Conservation (phyloP, 2,329 filamentous ascomycete genomes). For the Acephala macrosclerotiorum region DNA sequence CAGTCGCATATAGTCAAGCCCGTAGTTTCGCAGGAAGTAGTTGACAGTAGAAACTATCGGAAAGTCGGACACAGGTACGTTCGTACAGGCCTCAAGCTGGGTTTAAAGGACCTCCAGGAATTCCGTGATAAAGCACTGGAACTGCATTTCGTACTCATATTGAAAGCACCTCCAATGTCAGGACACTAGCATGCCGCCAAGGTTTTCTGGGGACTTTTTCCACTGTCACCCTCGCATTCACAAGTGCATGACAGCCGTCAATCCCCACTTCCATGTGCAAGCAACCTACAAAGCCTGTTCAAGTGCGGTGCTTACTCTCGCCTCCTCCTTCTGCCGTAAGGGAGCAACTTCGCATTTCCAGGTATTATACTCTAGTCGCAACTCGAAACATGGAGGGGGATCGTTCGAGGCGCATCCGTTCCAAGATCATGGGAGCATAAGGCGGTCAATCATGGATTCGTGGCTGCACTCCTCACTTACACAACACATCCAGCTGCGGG, state of each 20-base stretch:
- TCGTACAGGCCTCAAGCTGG: too few species aligned
- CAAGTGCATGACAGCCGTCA: not conserved
- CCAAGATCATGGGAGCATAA: conserved; percentile 5
- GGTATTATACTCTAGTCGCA: not conserved
- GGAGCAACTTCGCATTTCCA: not conserved
- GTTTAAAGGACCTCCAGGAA: too few species aligned
- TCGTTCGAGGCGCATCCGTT: conserved; percentile 1
- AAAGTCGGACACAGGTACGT: too few species aligned
- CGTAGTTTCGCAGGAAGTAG: too few species aligned
- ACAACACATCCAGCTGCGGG: conserved; percentile 6
- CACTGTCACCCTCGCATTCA: not conserved
- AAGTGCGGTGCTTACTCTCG: conserved; percentile 60
- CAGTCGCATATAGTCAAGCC: too few species aligned
- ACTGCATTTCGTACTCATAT: too few species aligned
- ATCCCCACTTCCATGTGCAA: not conserved
- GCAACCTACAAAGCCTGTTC: not conserved
- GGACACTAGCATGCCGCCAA: not conserved
- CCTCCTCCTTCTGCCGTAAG: not conserved
- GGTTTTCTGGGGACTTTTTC: not conserved
- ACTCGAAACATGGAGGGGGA: conserved; percentile 5
- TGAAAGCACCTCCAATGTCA: not conserved
- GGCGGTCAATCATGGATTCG: conserved; percentile 13
- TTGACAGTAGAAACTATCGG: too few species aligned
- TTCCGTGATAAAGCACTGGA: too few species aligned
- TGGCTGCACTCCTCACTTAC: conserved; percentile 3